Base-by-base conservation (phyloP, 176 grass and related monocot genomes). In the Chrysopogon serrulatus region DNA sequence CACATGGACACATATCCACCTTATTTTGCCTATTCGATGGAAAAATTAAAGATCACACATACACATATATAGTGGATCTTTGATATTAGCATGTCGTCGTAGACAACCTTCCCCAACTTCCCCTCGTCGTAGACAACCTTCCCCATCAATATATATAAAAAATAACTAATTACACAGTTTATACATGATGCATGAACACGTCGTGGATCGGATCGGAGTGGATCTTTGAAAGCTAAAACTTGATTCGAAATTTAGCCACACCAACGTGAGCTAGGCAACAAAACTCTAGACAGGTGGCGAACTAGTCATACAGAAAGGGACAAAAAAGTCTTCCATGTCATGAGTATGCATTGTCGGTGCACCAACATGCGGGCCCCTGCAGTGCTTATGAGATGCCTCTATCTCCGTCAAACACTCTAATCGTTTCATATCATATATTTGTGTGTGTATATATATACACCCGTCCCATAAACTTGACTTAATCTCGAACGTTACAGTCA, bases 311-410 rank as follows among this genome's bases (percentile, higher is more conserved):
- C 68, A 53, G 68, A 78, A 19, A 26, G 30, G 3, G 18, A 21
- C 72, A 17, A 69, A 19, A 69, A 90, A 62, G 84, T 90, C 84
- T 17, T 53, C 32, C 39, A 33, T 76, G 69, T 39, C 51, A 91
- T 91, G 85, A 91, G 76, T 91, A 67, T 71, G 80, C 41, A 71
- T 69, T 74, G 89, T 87, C 89, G 84, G 80, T 80, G 89, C 89
- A 84, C 60, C 74, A 69, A 84, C 89, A 87, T 87, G 80, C 41
- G 81, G 89, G 76, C 32, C 80, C 68, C 10, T 77, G 56, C n/a
- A n/a, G n/a, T 24, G 21, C 34, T 61, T 67, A n/a, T 60, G 23
- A 26, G 57, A 73, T 65, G 65, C 65, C 14, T 78, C 42, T 73
- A 17, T 64, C 61, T 32, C 61, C 5, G 28, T 64, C 61, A 32